Evolutionary conservation across 371 early-diverging fungal genomes (phyloP).

Genomic region (Zychaea mexicana): DNA sequence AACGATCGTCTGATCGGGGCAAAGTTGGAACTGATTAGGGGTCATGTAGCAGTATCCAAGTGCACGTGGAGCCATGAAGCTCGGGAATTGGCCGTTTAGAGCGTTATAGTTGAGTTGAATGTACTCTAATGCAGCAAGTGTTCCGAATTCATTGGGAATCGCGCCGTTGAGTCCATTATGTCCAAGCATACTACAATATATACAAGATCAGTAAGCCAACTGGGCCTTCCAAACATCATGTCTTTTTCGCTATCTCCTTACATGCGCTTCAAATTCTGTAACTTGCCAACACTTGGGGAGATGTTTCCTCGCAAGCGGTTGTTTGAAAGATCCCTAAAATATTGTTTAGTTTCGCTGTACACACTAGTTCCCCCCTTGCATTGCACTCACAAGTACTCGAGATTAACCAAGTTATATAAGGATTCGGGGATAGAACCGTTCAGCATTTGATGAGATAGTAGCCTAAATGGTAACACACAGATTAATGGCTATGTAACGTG

Average conservation of each 20-base stretch:
- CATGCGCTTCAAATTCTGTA: conserved; percentile 43
- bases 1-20: conserved; percentile 45
- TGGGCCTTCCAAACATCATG: background rate
- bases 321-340: conserved; percentile 48
- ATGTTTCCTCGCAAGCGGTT: conserved; percentile 54
- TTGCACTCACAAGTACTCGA: conserved; percentile 31
- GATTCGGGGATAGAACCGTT: conserved; percentile 45
- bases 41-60: conserved; percentile 51
- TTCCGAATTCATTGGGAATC: conserved; percentile 46
- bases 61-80: conserved; percentile 38
- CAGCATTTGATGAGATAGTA: conserved; percentile 35
- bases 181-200: conserved; percentile 37
- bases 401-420: conserved; percentile 28
- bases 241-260: conserved; percentile 19
- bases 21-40: conserved; percentile 55
- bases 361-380: background rate
- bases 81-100: conserved; percentile 54
- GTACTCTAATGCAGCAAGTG: conserved; percentile 41
- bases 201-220: too few species aligned
- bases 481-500: background rate
- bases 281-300: conserved; percentile 43
- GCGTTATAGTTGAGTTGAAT: conserved; percentile 51
- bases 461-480: conserved; percentile 17
- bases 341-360: background rate
- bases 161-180: conserved; percentile 49